Evolutionary conservation across 768 basidiomycete genomes (phyloP).

Genomic region (Tylopilus vinaceipallidus): DNA sequence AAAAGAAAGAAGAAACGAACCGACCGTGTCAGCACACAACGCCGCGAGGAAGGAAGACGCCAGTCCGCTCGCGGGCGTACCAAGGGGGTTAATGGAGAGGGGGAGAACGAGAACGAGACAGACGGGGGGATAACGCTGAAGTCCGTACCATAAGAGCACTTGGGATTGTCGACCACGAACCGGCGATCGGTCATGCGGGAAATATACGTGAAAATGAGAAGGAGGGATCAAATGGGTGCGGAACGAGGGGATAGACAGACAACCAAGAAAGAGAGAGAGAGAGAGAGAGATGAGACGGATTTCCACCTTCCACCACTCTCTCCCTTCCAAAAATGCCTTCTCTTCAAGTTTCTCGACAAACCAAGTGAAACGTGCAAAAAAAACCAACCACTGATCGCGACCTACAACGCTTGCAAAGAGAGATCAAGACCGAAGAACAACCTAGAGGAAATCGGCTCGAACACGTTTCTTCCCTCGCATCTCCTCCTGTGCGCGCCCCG

Average conservation of each 20-base stretch:
- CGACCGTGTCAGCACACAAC: conserved; percentile 29
- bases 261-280: conserved; percentile 15
- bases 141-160: no score
- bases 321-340: neutral
- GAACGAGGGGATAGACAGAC: no score
- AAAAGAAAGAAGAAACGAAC: no score
- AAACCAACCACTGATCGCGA: conserved; percentile 31
- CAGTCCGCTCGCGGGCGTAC: no score
- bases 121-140: no score
- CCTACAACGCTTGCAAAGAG: conserved; percentile 25
- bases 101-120: no score
- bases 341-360: conserved; percentile 15
- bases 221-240: conserved; percentile 31
- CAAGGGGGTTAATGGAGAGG: no score
- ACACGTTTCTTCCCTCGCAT: conserved; percentile 80
- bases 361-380: conserved; percentile 30
- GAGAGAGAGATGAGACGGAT: conserved; percentile 37
- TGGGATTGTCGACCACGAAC: conserved; percentile 10
- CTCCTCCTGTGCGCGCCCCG: conserved; percentile 47
- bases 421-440: conserved; percentile 25
- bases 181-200: conserved; percentile 15
- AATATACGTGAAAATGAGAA: no score
- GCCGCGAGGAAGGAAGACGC: no score
- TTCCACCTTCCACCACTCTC: conserved; percentile 3
- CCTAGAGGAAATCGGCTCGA: conserved; percentile 76